Evolutionary conservation across 2,329 filamentous ascomycete genomes (phyloP), one percentile per base, ranked within the genome.

Genomic region (Hymenoscyphus fructigenus): DNA sequence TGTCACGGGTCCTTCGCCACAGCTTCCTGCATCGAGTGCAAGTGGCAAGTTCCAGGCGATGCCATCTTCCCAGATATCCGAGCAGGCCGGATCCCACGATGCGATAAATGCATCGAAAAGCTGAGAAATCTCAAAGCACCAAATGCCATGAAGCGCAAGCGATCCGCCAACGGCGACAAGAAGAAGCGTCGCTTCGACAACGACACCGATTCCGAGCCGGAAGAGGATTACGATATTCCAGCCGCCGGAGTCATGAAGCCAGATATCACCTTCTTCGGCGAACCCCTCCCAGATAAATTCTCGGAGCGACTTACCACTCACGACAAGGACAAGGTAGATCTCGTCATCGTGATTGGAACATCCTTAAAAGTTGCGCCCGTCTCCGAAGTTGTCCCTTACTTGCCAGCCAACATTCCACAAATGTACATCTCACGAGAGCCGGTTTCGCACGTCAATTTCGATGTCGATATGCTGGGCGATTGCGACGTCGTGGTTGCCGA

Each of bases 191-290:
- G 71, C 17, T 69, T 63, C 60, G 68, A 70, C 20, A 59, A 44
- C 9, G 55, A 69, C 17, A 69, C 67, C n/a, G 70, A 70, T 50
- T 69, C 67, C 2, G 83, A 82, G 3, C 84, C 86, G 47, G 84
- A 86, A 14, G 84, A 81, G 23, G 81, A 87, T 63, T 87, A 89
- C 74, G 83, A 88, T 69, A 86, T 91, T 47, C 87, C 88, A 1
- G 82, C 84, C 58, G 85, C 88, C 2, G 92, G 91, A 64, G 88
- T 96, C 75, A 96, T 96, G 92, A 97, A 91, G 83, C 95, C 95
- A 9, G 94, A 98, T 79, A 98, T 99, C 75, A 98, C 92, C 57
- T 98, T 99, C 81, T 98, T 98, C 74, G 94, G 94, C 71, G 95
- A 99, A 79, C 84, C 88, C 60, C 88, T 99, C 0, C 93, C 94